A percentile compares a stretch with the other conserved stretches of the same genome.
Conservation (phyloP, 306 rosid species). For the Cyamopsis tetragonoloba region DNA sequence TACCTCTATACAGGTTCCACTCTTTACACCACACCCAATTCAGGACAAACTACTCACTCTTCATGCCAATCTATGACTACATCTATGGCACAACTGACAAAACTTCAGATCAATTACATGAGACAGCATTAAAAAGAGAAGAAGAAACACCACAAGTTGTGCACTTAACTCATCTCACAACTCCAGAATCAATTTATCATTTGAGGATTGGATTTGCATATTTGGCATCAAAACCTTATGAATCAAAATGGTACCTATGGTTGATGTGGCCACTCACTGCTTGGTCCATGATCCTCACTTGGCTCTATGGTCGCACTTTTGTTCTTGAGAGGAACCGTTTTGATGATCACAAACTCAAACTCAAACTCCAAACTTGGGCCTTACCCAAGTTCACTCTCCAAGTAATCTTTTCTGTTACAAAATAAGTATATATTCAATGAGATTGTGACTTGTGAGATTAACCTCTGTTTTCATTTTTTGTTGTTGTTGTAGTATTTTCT, state of each 20-base stretch:
- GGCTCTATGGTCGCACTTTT: slow-evolving; percentile 43
- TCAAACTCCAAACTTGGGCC: slow-evolving; percentile 62
- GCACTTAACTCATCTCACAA: slow-evolving; percentile 52
- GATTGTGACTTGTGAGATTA: neutral
- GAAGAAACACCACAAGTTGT: slow-evolving; percentile 47
- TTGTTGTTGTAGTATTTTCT: slow-evolving; percentile 22
- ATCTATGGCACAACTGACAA: slow-evolving; percentile 55
- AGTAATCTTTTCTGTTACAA: no score
- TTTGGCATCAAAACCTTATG: slow-evolving; percentile 52
- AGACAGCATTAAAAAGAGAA: slow-evolving; percentile 23
- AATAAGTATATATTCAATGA: no score
- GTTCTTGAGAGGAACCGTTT: slow-evolving; percentile 44
- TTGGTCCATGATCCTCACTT: slow-evolving; percentile 37
- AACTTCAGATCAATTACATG: slow-evolving; percentile 30
- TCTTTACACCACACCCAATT: slow-evolving; percentile 72
- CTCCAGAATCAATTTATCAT: slow-evolving; percentile 58
- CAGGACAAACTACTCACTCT: slow-evolving; percentile 51
- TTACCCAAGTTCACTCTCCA: slow-evolving; percentile 53
- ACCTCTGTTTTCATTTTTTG: neutral
- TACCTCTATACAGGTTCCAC: slow-evolving; percentile 46
- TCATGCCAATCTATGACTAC: slow-evolving; percentile 72
- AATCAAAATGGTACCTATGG: slow-evolving; percentile 47
- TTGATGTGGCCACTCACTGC: slow-evolving; percentile 65
- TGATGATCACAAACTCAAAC: slow-evolving; percentile 38
- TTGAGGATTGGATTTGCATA: slow-evolving; percentile 46